These are phyloP conservation scores for Pythium utonaiense DNA, from an alignment of 352 stramenopile genomes.

Conservation along the genomic window DNA sequence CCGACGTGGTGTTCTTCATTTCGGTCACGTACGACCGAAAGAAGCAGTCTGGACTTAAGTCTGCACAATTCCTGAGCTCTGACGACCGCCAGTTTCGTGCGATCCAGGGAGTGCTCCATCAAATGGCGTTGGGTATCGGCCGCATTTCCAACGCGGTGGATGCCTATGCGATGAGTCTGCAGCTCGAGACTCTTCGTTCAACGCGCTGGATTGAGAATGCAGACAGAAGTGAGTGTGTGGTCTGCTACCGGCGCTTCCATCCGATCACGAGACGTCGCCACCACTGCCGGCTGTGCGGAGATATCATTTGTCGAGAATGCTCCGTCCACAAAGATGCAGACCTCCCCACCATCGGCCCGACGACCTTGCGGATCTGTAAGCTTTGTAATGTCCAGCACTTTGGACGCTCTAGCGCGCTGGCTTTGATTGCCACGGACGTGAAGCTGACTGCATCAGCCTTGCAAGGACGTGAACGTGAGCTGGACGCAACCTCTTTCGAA, in stretches of 20 bases:
- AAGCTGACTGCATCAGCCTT: constrained; percentile 7
- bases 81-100: constrained; percentile 63
- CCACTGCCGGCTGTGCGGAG: constrained; percentile 72
- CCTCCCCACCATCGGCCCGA: constrained; percentile 59
- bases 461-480: constrained; percentile 9
- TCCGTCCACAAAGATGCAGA: constrained; percentile 69
- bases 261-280: constrained; percentile 60
- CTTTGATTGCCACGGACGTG: constrained; percentile 19
- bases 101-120: constrained; percentile 47
- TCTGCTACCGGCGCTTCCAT: constrained; percentile 68
- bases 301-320: constrained; percentile 74
- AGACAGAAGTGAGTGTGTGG: constrained; percentile 45
- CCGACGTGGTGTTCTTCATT: constrained; percentile 79
- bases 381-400: constrained; percentile 42
- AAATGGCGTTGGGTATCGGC: constrained; percentile 53
- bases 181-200: constrained; percentile 47
- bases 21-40: constrained; percentile 31
- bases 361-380: constrained; percentile 62
- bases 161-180: constrained; percentile 54
- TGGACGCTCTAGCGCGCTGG: constrained; percentile 17
- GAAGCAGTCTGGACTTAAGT: constrained; percentile 14
- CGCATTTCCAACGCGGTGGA: constrained; percentile 56
- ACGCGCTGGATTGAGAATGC: constrained; percentile 60
- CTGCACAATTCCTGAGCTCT: constrained; percentile 22
- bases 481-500: constrained; percentile 13